These are phyloP conservation scores for Ophiognomonia clavigignenti-juglandacearum DNA, from an alignment of 2,329 filamentous ascomycete species.

Conservation along the genomic window DNA sequence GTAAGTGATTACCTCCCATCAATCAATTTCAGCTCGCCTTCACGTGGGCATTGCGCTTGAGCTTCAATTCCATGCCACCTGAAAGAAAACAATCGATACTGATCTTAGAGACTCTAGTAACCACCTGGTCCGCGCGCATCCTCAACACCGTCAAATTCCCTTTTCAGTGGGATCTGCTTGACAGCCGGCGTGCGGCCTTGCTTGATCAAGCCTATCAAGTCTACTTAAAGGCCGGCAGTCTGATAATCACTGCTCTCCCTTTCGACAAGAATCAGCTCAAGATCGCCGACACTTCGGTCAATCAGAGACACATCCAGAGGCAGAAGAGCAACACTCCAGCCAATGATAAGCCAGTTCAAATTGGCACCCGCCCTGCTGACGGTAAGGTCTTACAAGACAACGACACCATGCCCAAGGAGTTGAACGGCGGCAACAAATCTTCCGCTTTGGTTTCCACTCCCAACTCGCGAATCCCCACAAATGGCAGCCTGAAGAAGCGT, in stretches of 20 bases:
- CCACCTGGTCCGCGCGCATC: slow-evolving; percentile 8
- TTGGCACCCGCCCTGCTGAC: no score
- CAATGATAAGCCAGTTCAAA: background rate
- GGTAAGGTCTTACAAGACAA: background rate
- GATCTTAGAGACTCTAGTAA: background rate
- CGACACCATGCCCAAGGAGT: background rate
- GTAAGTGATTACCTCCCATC: background rate
- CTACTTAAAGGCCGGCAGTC: background rate
- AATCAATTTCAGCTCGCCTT: background rate
- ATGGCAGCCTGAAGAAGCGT: slow-evolving; percentile 12
- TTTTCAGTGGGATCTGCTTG: slow-evolving; percentile 2
- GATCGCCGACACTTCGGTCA: no score
- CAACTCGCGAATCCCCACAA: background rate
- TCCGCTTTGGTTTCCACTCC: background rate
- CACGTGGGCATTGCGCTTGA: no score
- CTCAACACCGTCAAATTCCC: slow-evolving; percentile 4
- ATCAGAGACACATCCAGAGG: no score
- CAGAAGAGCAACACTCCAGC: background rate
- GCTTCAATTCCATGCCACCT: background rate
- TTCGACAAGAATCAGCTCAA: no score
- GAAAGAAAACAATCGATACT: background rate
- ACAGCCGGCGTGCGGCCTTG: background rate
- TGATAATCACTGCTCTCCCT: slow-evolving; percentile 1
- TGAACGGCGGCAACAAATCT: background rate
- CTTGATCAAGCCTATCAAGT: slow-evolving; percentile 7